Evolutionary conservation across 306 rosid species (phyloP).

Genomic region (Sophora flavescens): DNA sequence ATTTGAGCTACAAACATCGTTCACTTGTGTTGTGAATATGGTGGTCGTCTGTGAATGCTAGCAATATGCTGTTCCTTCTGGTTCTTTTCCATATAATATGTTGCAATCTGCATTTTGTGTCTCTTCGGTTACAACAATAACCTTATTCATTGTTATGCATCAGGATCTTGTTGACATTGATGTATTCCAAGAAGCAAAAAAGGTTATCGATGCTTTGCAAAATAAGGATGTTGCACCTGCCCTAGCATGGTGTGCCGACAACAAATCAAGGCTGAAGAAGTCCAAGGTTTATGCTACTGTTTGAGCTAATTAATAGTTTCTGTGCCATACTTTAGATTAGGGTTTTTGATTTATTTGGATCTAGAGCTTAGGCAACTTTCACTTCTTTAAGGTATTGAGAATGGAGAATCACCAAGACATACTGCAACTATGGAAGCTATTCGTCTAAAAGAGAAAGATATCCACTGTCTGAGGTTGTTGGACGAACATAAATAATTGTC

Average conservation of each 20-base stretch:
- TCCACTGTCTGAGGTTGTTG: constrained; percentile 1
- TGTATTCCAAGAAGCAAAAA: constrained; percentile 91
- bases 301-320: constrained; percentile 24
- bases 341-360: constrained; percentile 41
- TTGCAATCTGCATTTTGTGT: constrained; percentile 34
- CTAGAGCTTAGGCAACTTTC: constrained; percentile 27
- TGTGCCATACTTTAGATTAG: constrained; percentile 21
- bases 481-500: not conserved
- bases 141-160: constrained; percentile 31
- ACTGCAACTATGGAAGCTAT: constrained; percentile 30
- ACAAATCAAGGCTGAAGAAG: constrained; percentile 94
- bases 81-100: constrained; percentile 29
- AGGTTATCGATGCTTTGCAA: constrained; percentile 85
- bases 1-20: constrained; percentile 2
- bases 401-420: constrained; percentile 1
- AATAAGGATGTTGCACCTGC: constrained; percentile 89
- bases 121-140: constrained; percentile 13
- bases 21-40: constrained; percentile 20
- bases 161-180: constrained; percentile 96
- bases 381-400: constrained; percentile 18
- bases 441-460: constrained; percentile 30
- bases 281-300: constrained; percentile 67
- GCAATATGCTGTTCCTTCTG: constrained; percentile 18
- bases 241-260: constrained; percentile 94
- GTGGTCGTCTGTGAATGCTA: constrained; percentile 35